These are phyloP conservation scores for Plasmodium malariae DNA, from an alignment of 169 alveolate genomes.

Conservation along the genomic window DNA sequence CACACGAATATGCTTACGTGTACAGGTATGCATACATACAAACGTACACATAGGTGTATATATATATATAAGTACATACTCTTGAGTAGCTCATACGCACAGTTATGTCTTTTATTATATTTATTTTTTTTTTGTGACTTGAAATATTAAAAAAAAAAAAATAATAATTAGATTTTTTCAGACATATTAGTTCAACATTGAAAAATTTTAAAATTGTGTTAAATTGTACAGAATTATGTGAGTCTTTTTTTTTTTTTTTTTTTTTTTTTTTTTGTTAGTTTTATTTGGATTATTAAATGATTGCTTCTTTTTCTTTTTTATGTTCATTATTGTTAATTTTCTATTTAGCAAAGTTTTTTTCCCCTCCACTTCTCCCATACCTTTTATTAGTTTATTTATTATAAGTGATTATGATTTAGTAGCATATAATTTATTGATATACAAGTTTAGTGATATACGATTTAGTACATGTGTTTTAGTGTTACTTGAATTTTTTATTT, in stretches of 20 bases:
- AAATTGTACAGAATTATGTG: not conserved
- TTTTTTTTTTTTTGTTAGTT: conserved; percentile 1
- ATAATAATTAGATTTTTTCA: conserved; percentile 4
- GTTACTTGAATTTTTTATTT: too few species aligned
- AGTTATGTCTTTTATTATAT: not conserved
- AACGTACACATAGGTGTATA: not conserved
- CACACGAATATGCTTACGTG: too few species aligned
- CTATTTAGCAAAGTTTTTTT: not conserved
- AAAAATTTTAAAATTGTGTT: not conserved
- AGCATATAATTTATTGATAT: too few species aligned
- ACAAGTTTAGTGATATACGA: too few species aligned
- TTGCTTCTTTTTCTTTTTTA: not conserved
- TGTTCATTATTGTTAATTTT: not conserved
- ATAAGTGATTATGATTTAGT: not conserved
- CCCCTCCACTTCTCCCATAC: not conserved
- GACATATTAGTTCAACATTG: not conserved
- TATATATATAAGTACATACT: not conserved
- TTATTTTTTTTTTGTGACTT: not conserved
- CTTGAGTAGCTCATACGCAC: not conserved
- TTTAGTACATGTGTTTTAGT: not conserved
- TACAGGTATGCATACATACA: too few species aligned
- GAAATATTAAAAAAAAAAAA: not conserved
- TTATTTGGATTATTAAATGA: not conserved
- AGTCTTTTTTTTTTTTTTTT: too few species aligned
- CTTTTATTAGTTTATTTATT: not conserved